These are phyloP conservation scores for Cynanchum wilfordii DNA, from an alignment of 257 asterid species.

Conservation along the genomic window DNA sequence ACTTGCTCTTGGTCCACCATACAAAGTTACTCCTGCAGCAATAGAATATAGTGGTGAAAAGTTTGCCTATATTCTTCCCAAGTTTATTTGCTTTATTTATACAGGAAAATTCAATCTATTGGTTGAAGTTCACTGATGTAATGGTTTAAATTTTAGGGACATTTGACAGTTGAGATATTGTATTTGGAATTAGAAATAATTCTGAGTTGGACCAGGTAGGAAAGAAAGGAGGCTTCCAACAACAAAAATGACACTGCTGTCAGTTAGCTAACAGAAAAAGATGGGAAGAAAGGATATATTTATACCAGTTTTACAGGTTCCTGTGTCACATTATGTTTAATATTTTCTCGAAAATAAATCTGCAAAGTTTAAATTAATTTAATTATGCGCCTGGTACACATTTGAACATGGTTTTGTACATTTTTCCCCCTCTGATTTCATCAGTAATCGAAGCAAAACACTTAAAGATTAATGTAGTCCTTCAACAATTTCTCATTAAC, in stretches of 20 bases:
- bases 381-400: background rate
- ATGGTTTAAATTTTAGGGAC: background rate
- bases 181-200: background rate
- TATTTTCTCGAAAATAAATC: background rate
- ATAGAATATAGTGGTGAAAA: background rate
- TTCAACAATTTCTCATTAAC: background rate
- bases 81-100: background rate
- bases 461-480: background rate
- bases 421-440: background rate
- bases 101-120: background rate
- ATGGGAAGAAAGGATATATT: background rate
- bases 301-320: background rate
- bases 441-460: background rate
- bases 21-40: slow-evolving; percentile 42
- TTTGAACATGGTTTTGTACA: background rate
- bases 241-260: background rate
- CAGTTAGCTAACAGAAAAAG: background rate
- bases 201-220: background rate
- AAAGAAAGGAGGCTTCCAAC: background rate
- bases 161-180: background rate
- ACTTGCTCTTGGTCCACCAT: slow-evolving; percentile 57
- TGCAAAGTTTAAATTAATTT: background rate
- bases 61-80: background rate
- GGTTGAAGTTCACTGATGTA: background rate
- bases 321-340: background rate